Base-by-base conservation (phyloP, 2,329 filamentous ascomycete species). In the Aspergillus thermomutatus region DNA sequence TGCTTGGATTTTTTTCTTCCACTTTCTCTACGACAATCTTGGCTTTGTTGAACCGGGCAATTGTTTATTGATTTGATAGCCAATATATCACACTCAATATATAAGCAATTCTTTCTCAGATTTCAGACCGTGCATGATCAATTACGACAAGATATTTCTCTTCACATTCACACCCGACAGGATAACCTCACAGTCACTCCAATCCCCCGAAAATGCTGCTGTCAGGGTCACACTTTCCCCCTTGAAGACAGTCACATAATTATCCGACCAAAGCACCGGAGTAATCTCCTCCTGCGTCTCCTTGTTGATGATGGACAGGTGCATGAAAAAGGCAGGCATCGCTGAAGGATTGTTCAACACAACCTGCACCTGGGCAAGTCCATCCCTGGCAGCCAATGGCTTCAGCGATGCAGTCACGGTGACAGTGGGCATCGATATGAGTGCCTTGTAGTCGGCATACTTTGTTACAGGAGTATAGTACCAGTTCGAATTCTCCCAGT, bases 241-340 rank as follows among this genome's bases (percentile, higher is more conserved):
- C 0, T 84, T 83, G 77, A 81, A 86, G 9, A 87, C 68, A 1
- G 84, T 86, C 11, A 87, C 72, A 58, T 87, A 87, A 58, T 87
- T 87, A 59, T 87, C 84, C 0, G 79, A 80, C 84, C 85, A 87
- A 21, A 74, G 72, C 0, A 84, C 77, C 0, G 83, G 82, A 4
- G 78, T 60, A 0, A 85, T 73, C 51, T 84, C 82, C 0, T 71
- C 61, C 0, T 77, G 77, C 0, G 56, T 60, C 0, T 67, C 57
- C 2, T 53, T 59, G 58, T 83, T 76, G 0, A 84, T 73, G 1
- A 85, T 66, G 48, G 78, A 78, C 28, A 87, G 53, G 1, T 79
- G 73, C 8, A 87, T 61, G 59, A 87, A 87, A 48, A 87, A 80
- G 0, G 84, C 85, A 0, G 85, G 85, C 0, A 81, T 67, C 0